Base-by-base conservation (phyloP, 2,329 filamentous ascomycete species). In the Colletotrichum sp. region DNA sequence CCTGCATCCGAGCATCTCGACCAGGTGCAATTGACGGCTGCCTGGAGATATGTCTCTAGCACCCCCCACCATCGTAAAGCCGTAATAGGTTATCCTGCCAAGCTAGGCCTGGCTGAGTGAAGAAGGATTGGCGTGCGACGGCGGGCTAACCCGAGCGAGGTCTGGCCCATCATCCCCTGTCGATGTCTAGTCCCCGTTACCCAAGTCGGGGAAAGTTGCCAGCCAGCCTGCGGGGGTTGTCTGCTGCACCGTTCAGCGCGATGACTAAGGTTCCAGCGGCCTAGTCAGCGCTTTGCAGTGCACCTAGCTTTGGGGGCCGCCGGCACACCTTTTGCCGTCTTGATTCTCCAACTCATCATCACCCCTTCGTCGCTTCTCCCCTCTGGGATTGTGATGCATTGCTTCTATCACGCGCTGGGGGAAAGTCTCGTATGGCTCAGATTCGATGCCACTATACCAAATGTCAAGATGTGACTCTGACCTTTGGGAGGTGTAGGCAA, bases 11-110 rank as follows among this genome's bases (percentile, higher is more conserved):
- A 61, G 48, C 30, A 67, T 8, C 39, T 57, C 30, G 43, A 24
- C 28, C 60, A 61, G 70, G 67, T 71, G 55, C 48, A 36, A 61
- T 64, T 67, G 39, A 52, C 32, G 73, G 70, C 73, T 75, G 73
- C 73, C 73, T 75, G 15, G 73, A 75, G 48, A 21, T 18, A 24
- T 48, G 26, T 32, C 39, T 67, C 24, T 48, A 5, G 24, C 15
- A 36, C 39, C 64, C 36, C 36, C 24, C 26, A 26, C 60, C 32
- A 26, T 61, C 60, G 60, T 64, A 39, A 55, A 24, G 28, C 28
- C 32, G 52, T 30, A 69, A 55, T 43, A 73, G 52, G 26, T 32
- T 57, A 57, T 57, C 39, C 39, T 67, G 28, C 28, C 43, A n/a
- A 55, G 8, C 16, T 67, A 16, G 10, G 15, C 43, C 5, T 24